Conservation (phyloP, 257 asterid species). For the Solanum appendiculatum region DNA sequence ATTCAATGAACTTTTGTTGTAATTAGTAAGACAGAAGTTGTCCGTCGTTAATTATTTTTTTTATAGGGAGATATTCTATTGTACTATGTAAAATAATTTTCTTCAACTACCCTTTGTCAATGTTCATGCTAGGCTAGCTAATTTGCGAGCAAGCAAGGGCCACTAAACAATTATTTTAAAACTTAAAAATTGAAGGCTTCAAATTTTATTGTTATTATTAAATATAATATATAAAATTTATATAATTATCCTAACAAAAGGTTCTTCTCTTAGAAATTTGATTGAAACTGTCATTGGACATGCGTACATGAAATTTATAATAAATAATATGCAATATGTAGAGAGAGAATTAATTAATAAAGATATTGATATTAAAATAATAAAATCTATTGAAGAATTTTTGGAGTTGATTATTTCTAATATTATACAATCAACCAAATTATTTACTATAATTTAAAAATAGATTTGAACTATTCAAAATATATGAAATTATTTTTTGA, state of each 20-base stretch:
- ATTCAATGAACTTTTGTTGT: not conserved
- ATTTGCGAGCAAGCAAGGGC: too few relatives aligned
- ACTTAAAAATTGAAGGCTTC: too few relatives aligned
- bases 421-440: not conserved
- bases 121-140: not conserved
- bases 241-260: not conserved
- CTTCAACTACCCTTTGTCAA: not conserved
- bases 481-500: not conserved
- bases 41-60: not conserved
- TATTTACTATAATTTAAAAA: not conserved
- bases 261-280: not conserved
- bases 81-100: not conserved
- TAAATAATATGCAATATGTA: not conserved
- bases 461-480: not conserved
- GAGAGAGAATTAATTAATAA: not conserved
- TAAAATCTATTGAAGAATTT: not conserved
- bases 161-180: too few relatives aligned
- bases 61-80: not conserved
- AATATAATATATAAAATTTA: not conserved
- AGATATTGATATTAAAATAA: not conserved
- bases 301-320: not conserved
- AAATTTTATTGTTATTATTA: not conserved
- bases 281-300: not conserved
- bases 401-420: not conserved
- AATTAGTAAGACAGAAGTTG: not conserved